Evolutionary conservation across 768 basidiomycete genomes (phyloP), one percentile per base, ranked within the genome.

Genomic region (Serendipita sp.): DNA sequence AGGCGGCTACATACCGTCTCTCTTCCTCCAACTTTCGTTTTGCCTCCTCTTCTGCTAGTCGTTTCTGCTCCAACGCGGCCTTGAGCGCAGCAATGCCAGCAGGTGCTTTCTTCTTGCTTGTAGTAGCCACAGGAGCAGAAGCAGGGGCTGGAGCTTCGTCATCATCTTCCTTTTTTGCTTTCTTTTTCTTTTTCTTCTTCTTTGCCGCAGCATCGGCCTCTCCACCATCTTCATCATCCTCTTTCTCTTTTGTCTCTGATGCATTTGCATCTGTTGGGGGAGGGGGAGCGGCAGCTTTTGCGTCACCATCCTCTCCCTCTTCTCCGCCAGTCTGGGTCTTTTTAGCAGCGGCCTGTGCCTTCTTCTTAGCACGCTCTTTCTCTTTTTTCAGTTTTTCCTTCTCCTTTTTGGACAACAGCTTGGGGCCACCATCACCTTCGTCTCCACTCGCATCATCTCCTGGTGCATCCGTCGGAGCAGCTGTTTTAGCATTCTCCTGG

Each of bases 371-470:
- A 91, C 94, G 71, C 78, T 96, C 93, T 63, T 85, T 83, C 75
- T 97, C 94, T 77, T 97, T 98, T 83, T 98, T 97, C 67, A 95
- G 78, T 73, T 86, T 86, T 73, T 97, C 94, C 76, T 97, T 97
- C 79, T 98, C 91, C 73, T 95, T 96, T 78, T 97, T 97, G 16
- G 87, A 86, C 41, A 96, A 75, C 37, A 95, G 72, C 74, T 86
- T 85, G 2, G 78, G 77, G 13, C 82, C 89, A 3, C 68, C 80
- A 1, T 72, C 84, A 4, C 79, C 83, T 64, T 62, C 16, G 48
- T 11, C 37, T 35, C 45, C 47, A 51, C 63, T 41, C 45, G 60
- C 32, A 64, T 63, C n/a, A 24, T 24, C 24, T 56, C 45, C 38
- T 63, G 7, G 5, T 62, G 62, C 34, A 64, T 4, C 7, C 38